Evolutionary conservation across 2,329 filamentous ascomycete species (phyloP).

Genomic region (Fusarium succisae): DNA sequence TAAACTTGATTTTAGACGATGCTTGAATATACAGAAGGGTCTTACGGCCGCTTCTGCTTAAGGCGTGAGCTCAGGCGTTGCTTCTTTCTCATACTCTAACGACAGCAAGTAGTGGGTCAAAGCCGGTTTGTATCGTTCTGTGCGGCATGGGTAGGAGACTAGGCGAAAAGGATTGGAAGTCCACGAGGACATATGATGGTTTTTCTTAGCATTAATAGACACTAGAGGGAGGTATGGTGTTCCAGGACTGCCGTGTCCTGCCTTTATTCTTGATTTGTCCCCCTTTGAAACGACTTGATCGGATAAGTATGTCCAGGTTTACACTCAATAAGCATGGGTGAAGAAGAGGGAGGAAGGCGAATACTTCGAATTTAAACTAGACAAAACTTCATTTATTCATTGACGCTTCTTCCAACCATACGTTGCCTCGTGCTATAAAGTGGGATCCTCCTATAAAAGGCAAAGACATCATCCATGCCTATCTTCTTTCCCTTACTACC

Average conservation of each 20-base stretch:
- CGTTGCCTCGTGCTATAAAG: conserved; percentile 23
- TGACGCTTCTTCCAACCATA: conserved; percentile 29
- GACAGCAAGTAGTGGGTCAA: neutral
- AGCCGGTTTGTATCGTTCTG: neutral
- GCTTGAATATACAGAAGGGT: conserved; percentile 55
- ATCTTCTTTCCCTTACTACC: conserved; percentile 1
- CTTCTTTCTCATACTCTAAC: neutral
- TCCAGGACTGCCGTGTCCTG: neutral
- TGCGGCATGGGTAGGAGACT: neutral
- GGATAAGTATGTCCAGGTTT: neutral
- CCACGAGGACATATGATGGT: neutral
- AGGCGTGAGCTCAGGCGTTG: neutral
- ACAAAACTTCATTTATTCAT: conserved; percentile 45
- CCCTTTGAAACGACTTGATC: neutral
- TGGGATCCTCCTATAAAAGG: conserved; percentile 23
- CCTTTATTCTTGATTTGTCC: neutral
- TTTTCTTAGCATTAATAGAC: neutral
- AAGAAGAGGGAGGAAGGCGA: neutral
- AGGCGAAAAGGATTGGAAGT: conserved; percentile 14
- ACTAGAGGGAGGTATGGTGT: too few relatives aligned
- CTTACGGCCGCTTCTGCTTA: conserved; percentile 48
- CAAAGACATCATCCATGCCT: conserved; percentile 11
- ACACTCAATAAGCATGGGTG: neutral
- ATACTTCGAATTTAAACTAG: conserved; percentile 9
- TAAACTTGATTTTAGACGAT: conserved; percentile 60